Base-by-base conservation (phyloP, 352 stramenopile genomes). In the Phytopythium montanum region DNA sequence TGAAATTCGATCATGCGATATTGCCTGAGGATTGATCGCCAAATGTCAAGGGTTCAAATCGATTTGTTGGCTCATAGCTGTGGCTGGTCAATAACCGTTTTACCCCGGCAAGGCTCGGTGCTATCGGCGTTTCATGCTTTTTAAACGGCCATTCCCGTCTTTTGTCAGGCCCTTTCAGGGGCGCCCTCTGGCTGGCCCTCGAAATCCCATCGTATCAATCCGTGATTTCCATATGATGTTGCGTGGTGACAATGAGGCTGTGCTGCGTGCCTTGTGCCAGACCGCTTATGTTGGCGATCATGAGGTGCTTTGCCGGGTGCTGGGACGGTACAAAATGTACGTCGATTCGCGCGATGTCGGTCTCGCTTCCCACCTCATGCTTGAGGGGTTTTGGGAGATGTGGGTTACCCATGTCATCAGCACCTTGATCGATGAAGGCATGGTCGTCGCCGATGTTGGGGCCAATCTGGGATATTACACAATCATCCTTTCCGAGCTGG, bases 1-100 rank as follows among this genome's bases (percentile, higher is more conserved):
- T 51, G 44, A 51, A 51, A 51, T 51, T 51, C 44, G 44, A 51
- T 51, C 44, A 51, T 51, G 44, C 44, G 44, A 51, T 51, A 51
- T 51, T 51, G 44, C 44, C 44, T 51, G 44, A 51, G 44, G 44
- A 51, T 51, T 51, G 44, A 51, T 51, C 44, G 44, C 44, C 44
- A 51, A 51, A 51, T 51, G 44, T 51, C 44, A 51, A 51, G 44
- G 44, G 44, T 51, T 51, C 44, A 51, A 51, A 51, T 51, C 44
- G 44, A 51, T 51, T 51, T 51, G 44, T 51, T 51, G 44, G 44
- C 44, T 51, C 44, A 51, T 51, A 51, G 44, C 44, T 51, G 44
- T 51, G 44, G 44, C 44, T 51, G 44, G 44, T 51, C 44, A 51
- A 51, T 51, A 51, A 51, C 44, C 44, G 44, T 51, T 51, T 51